phyloP scores from a whole-genome alignment of 2,329 filamentous ascomycete species.

The Periconia sp. region DNA sequence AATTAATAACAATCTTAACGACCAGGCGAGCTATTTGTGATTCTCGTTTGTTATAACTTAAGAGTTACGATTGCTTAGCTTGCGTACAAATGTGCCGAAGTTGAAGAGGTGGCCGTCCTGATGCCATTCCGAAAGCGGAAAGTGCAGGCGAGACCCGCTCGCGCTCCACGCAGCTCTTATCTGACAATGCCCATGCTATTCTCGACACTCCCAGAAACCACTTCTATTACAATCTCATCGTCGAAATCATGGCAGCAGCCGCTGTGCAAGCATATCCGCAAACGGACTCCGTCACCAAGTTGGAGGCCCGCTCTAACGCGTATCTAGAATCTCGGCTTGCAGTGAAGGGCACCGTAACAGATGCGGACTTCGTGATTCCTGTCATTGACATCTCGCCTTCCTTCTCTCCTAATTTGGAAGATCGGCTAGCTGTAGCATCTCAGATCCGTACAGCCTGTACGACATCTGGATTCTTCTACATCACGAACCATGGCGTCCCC shows the following conservation, averaged over 20 bases:
- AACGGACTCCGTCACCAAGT: slow-evolving; percentile 8
- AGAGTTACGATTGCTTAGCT: too few relatives aligned
- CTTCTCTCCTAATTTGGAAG: slow-evolving; percentile 38
- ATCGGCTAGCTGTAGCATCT: slow-evolving; percentile 44
- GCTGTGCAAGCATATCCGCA: neutral
- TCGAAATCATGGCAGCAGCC: slow-evolving; percentile 3
- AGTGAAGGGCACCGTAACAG: slow-evolving; percentile 12
- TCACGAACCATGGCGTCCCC: slow-evolving; percentile 46
- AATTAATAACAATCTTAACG: too few relatives aligned
- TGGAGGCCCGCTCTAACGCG: slow-evolving; percentile 43
- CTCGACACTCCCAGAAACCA: too few relatives aligned
- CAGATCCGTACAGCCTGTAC: slow-evolving; percentile 48
- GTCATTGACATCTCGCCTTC: slow-evolving; percentile 46
- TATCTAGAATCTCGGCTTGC: slow-evolving; percentile 44
- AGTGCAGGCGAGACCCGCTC: too few relatives aligned
- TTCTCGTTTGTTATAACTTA: too few relatives aligned
- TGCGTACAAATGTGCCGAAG: too few relatives aligned
- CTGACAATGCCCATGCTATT: too few relatives aligned
- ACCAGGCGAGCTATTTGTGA: too few relatives aligned
- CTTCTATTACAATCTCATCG: too few relatives aligned
- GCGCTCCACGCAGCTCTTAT: too few relatives aligned
- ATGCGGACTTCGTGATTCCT: slow-evolving; percentile 42
- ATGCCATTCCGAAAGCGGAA: too few relatives aligned
- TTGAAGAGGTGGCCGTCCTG: too few relatives aligned
- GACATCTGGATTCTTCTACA: slow-evolving; percentile 51